Conservation (phyloP, 805 yeast species). For the Hanseniaspora lachancei region DNA sequence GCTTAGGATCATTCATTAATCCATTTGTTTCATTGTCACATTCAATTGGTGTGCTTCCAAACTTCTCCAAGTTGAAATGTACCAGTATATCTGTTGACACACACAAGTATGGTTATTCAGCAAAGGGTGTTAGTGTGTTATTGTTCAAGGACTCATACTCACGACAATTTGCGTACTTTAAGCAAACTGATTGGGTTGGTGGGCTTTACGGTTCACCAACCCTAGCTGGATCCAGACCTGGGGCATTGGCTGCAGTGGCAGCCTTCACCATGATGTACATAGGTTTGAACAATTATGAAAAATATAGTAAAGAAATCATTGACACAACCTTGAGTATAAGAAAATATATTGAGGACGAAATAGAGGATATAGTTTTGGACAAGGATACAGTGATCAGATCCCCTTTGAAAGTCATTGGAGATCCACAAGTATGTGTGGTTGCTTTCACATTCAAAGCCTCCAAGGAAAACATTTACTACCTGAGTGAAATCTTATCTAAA, state of each 20-base stretch:
- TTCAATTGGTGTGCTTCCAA: constrained; percentile 67
- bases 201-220: constrained; percentile 96
- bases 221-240: constrained; percentile 91
- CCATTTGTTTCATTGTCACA: constrained; percentile 47
- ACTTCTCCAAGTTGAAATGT: background rate
- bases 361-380: constrained; percentile 16
- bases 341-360: constrained; percentile 32
- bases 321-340: constrained; percentile 48
- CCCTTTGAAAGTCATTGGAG: constrained; percentile 56
- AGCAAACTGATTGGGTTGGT: constrained; percentile 78
- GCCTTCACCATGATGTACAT: constrained; percentile 84
- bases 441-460: constrained; percentile 35
- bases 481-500: constrained; percentile 55
- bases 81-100: constrained; percentile 91
- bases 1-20: constrained; percentile 84
- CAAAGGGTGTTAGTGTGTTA: constrained; percentile 86
- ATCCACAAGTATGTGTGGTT: constrained; percentile 67
- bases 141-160: constrained; percentile 66
- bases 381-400: background rate
- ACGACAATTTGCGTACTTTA: constrained; percentile 71
- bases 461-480: constrained; percentile 33
- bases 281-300: constrained; percentile 71
- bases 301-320: constrained; percentile 56
- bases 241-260: constrained; percentile 94
- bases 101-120: constrained; percentile 98